phyloP scores from a whole-genome alignment of 2,329 filamentous ascomycete species.

The Elsinoe fawcettii region DNA sequence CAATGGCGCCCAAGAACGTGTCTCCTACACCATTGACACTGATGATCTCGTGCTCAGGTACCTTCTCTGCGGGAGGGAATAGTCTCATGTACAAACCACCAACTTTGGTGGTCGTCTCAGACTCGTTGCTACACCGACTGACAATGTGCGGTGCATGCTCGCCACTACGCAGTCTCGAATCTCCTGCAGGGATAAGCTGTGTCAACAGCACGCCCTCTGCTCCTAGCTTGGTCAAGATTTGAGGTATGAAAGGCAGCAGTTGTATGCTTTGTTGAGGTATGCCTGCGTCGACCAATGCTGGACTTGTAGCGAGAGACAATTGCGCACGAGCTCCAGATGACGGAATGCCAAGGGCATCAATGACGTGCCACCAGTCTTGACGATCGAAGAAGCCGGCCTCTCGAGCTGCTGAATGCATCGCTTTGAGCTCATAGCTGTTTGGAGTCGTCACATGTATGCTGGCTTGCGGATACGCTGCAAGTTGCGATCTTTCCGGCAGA shows the following conservation, averaged over 20 bases:
- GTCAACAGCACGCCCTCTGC: conserved; percentile 67
- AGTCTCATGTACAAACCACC: conserved; percentile 77
- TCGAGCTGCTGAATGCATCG: conserved; percentile 68
- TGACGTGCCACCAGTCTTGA: conserved; percentile 66
- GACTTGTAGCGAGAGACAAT: conserved; percentile 60
- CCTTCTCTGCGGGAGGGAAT: conserved; percentile 56
- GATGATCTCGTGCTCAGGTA: conserved; percentile 58
- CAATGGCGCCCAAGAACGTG: conserved; percentile 76
- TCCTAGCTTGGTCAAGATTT: conserved; percentile 77
- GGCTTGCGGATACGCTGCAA: conserved; percentile 49
- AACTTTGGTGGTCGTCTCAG: conserved; percentile 47
- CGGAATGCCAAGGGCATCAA: conserved; percentile 71
- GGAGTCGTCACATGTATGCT: conserved; percentile 71
- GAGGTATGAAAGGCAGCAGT: conserved; percentile 80
- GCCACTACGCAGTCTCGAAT: conserved; percentile 57
- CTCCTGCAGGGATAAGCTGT: conserved; percentile 58
- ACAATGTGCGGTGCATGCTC: conserved; percentile 64
- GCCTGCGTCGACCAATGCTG: conserved; percentile 64
- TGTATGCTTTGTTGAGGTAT: conserved; percentile 77
- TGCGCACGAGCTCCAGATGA: conserved; percentile 61
- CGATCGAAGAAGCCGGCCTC: conserved; percentile 60
- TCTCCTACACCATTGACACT: conserved; percentile 95
- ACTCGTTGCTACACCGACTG: conserved; percentile 46
- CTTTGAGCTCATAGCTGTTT: conserved; percentile 70
- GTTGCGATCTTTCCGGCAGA: conserved; percentile 25